Base-by-base conservation (phyloP, 805 yeast genomes). In the Yueomyces sinensis region DNA sequence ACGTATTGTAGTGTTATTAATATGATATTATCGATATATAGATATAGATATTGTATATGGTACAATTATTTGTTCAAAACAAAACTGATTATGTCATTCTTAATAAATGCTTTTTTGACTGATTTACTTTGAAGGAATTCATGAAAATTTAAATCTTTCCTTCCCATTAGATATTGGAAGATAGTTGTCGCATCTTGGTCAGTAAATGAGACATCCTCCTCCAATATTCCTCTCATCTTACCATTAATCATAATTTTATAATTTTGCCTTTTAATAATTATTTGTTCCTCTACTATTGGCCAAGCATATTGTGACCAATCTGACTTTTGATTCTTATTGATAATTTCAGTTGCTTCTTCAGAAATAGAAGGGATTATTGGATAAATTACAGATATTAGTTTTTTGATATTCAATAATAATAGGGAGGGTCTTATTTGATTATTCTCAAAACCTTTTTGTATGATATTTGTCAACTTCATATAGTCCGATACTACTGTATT, bases 401-500 rank as follows among this genome's bases (percentile, higher is more conserved):
- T 72, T 41, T 66, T 61, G 38, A 67, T 67, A 1, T 70, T 58
- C 31, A 70, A 66, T 37, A 70, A 42, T 9, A 72, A 45, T n/a
- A 82, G 39, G 0, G 57, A 59, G 0, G 53, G 41, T 29, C 59
- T 53, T 9, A 72, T 57, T 1, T 51, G 42, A 1, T 56, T 45
- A 5, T 58, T 49, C 27, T 66, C 65, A 3, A 62, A 30, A 0
- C 69, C 66, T 2, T 51, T 41, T 2, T 54, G 47, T 14, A 82
- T 45, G 2, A 63, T 43, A 45, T 75, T 72, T 9, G 93, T 79
- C 33, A 77, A 54, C 49, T 86, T 91, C 95, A 86, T 89, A 48
- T 74, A 80, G 50, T 86, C 93, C 0, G 96, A 82, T 17, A 91
- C 71, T 2, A 84, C 75, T 0, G 95, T 87, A 54, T 91, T 89